These are phyloP conservation scores for Aspergillus affinis DNA, from an alignment of 495 filamentous ascomycete species.

Conservation along the genomic window DNA sequence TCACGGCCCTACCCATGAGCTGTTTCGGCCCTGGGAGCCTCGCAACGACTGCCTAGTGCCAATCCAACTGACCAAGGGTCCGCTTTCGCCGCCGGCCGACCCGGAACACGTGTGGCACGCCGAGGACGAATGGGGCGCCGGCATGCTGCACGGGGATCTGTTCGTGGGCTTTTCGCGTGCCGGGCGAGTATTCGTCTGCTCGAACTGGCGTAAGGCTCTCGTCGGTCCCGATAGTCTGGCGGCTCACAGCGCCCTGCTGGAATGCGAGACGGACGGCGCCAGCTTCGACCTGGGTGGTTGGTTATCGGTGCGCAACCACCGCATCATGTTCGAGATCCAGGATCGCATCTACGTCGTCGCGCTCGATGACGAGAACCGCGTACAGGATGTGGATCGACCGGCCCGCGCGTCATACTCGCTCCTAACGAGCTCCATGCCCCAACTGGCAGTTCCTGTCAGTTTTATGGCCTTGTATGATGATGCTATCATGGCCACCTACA, in stretches of 20 bases:
- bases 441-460: conserved; percentile 39
- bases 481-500: conserved; percentile 41
- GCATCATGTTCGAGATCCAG: conserved; percentile 44
- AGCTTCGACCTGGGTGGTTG: conserved; percentile 41
- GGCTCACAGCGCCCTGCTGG: conserved; percentile 29
- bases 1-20: conserved; percentile 15
- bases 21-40: conserved; percentile 14
- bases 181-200: conserved; percentile 40
- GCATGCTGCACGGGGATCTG: conserved; percentile 36
- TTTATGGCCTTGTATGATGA: conserved; percentile 42
- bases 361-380: conserved; percentile 31
- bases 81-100: conserved; percentile 26
- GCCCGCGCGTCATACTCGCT: conserved; percentile 36
- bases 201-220: conserved; percentile 39
- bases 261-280: conserved; percentile 38
- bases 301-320: conserved; percentile 41
- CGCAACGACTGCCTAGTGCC: conserved; percentile 27
- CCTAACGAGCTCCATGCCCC: conserved; percentile 34
- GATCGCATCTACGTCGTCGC: conserved; percentile 38
- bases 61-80: conserved; percentile 27
- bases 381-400: conserved; percentile 29
- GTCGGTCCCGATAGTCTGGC: conserved; percentile 21
- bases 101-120: conserved; percentile 29
- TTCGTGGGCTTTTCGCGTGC: conserved; percentile 41
- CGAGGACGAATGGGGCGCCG: conserved; percentile 42